Base-by-base conservation (phyloP, 768 basidiomycete genomes). In the Tylopilus plumbeoviolaceoides region DNA sequence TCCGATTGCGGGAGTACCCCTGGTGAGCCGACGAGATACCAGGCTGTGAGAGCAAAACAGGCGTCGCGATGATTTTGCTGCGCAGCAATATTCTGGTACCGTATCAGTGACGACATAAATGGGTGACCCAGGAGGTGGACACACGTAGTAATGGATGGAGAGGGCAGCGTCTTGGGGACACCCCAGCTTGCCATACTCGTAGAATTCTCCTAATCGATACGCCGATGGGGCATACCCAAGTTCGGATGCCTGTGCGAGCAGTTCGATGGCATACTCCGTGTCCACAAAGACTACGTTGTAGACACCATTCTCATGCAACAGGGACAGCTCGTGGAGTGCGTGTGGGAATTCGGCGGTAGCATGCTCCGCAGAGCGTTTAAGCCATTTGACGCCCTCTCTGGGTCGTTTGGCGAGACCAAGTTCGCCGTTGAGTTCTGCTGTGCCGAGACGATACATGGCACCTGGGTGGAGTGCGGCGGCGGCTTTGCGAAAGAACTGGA, bases 111-210 rank as follows among this genome's bases (percentile, higher is more conserved):
- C 40, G 31, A 59, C 44, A 59, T 48, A 39, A 15, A 52, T 11
- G 5, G 30, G 25, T 23, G 41, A 35, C 23, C 35, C 30, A 12
- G 41, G 20, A 51, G n/a, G n/a, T 17, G n/a, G n/a, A 79, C 89
- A 67, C 71, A 95, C 94, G 70, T 99, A 98, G 71, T 98, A 98
- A 72, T 99, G 97, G 62, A 99, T 99, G 43, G 92, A 95, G 51
- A 99, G 76, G 27, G 97, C 97, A 1, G 95, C 83, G 67, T 99
- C 97, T 67, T 94, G 91, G 17, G 97, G 97, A 64, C 97, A 98
- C 9, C 94, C 95, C 83, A 98, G 88, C 77, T 91, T 95, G 33
- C 97, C 97, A 69, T 98, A 99, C 75, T 99, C 97, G 69, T 99
- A 99, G 70, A 95, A 98, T 72, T 98, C 95, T 23, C 97, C 97